These are phyloP conservation scores for Ambrosiella beaveri DNA, from an alignment of 2,329 filamentous ascomycete species.

Conservation along the genomic window DNA sequence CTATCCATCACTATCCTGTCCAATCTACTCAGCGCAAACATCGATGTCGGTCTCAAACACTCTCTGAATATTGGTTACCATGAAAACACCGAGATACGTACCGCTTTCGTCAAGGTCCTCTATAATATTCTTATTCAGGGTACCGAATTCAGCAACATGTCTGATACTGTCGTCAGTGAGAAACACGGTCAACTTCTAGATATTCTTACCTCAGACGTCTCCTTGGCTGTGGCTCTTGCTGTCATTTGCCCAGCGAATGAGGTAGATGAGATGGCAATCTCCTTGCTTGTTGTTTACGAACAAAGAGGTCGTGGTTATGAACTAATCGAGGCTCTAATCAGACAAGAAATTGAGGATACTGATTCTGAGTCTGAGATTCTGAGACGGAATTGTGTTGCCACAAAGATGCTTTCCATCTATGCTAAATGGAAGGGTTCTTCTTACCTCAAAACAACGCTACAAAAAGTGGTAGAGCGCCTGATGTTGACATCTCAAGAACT, in stretches of 20 bases:
- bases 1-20: slow-evolving; percentile 50
- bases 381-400: slow-evolving; percentile 52
- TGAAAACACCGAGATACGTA: slow-evolving; percentile 51
- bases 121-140: slow-evolving; percentile 57
- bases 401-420: slow-evolving; percentile 54
- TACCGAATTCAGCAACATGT: slow-evolving; percentile 52
- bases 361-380: slow-evolving; percentile 53
- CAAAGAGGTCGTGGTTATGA: slow-evolving; percentile 45
- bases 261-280: slow-evolving; percentile 51
- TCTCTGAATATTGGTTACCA: slow-evolving; percentile 55
- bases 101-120: slow-evolving; percentile 51
- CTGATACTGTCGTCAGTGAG: slow-evolving; percentile 48
- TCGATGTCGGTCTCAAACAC: slow-evolving; percentile 54
- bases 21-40: slow-evolving; percentile 52
- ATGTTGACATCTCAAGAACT: slow-evolving; percentile 50
- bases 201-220: slow-evolving; percentile 44
- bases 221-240: slow-evolving; percentile 45
- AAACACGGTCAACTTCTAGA: slow-evolving; percentile 50
- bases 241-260: slow-evolving; percentile 49
- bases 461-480: slow-evolving; percentile 48
- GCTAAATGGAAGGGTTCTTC: slow-evolving; percentile 52
- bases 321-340: slow-evolving; percentile 47
- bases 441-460: slow-evolving; percentile 46
- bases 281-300: slow-evolving; percentile 52
- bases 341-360: slow-evolving; percentile 51